A percentile compares a stretch with the other conserved stretches of the same genome.
These are phyloP conservation scores for Globisporangium rhizosaccharum DNA, from an alignment of 352 stramenopile species.

Conservation along the genomic window DNA sequence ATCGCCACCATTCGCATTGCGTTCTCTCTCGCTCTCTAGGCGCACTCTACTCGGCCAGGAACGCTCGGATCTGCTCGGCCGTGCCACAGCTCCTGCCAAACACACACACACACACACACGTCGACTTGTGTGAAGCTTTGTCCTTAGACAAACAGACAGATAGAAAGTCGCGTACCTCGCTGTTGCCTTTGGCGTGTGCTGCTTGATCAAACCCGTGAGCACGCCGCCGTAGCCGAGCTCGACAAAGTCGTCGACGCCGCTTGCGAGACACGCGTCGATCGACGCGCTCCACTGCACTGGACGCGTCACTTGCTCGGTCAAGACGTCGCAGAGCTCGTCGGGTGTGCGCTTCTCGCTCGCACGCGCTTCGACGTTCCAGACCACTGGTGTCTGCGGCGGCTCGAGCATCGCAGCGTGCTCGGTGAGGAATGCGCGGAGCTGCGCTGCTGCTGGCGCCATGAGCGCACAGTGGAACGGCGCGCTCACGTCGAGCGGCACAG, in stretches of 20 bases:
- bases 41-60: conserved; percentile 18
- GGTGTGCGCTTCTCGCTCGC: conserved; percentile 31
- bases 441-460: conserved; percentile 59
- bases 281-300: conserved; percentile 78
- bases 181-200: conserved; percentile 38
- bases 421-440: conserved; percentile 35
- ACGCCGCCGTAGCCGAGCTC: conserved; percentile 71
- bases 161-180: conserved; percentile 12
- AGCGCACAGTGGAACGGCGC: conserved; percentile 81
- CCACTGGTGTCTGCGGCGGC: conserved; percentile 45
- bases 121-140: too few species aligned
- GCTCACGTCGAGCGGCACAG: conserved; percentile 70
- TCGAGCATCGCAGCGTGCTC: conserved; percentile 20
- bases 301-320: conserved; percentile 57
- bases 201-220: conserved; percentile 67
- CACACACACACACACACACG: conserved; percentile 1
- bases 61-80: conserved; percentile 43
- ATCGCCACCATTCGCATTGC: neutral
- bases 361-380: conserved; percentile 75
- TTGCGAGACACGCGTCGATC: conserved; percentile 64
- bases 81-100: conserved; percentile 46
- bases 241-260: conserved; percentile 45
- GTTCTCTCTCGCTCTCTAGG: neutral
- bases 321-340: conserved; percentile 31
- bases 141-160: neutral